These are phyloP conservation scores for Mycena venus DNA, from an alignment of 768 basidiomycete species.

Conservation along the genomic window DNA sequence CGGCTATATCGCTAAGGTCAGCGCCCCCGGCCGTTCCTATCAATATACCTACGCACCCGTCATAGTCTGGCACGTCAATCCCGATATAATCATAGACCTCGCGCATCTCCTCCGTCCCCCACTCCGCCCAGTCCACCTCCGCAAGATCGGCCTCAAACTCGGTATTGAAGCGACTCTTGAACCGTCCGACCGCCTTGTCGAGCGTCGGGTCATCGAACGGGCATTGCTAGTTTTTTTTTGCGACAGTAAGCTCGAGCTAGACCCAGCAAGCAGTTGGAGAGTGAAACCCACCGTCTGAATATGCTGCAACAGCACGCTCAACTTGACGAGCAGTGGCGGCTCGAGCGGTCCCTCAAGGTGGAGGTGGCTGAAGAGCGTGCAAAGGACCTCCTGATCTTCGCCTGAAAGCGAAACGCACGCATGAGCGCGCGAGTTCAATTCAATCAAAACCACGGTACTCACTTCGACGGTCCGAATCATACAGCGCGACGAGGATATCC, in stretches of 20 bases:
- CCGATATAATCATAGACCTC: slow-evolving; percentile 59
- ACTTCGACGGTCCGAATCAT: slow-evolving; percentile 64
- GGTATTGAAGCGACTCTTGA: slow-evolving; percentile 60
- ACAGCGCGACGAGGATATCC: slow-evolving; percentile 65
- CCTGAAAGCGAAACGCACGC: slow-evolving; percentile 40
- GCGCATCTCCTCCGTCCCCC: slow-evolving; percentile 57
- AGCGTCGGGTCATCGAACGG: slow-evolving; percentile 68
- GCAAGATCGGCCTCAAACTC: slow-evolving; percentile 58
- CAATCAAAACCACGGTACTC: too few species aligned
- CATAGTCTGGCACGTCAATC: slow-evolving; percentile 44
- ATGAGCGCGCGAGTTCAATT: too few species aligned
- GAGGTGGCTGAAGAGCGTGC: slow-evolving; percentile 74
- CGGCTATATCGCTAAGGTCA: not conserved
- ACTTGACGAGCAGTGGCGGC: slow-evolving; percentile 55
- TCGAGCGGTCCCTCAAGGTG: slow-evolving; percentile 59
- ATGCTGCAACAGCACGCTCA: slow-evolving; percentile 63
- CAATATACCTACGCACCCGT: not conserved
- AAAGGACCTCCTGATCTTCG: slow-evolving; percentile 73
- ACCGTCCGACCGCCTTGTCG: slow-evolving; percentile 68
- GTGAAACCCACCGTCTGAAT: slow-evolving; percentile 59
- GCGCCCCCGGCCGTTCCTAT: not conserved
- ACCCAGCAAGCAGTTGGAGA: not conserved
- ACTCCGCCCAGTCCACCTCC: slow-evolving; percentile 49
- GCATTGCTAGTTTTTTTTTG: slow-evolving; percentile 73
- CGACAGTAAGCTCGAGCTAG: too few species aligned